These are phyloP conservation scores for Magnusiomyces tetraspermus DNA, from an alignment of 1,139 yeast species.

Conservation along the genomic window DNA sequence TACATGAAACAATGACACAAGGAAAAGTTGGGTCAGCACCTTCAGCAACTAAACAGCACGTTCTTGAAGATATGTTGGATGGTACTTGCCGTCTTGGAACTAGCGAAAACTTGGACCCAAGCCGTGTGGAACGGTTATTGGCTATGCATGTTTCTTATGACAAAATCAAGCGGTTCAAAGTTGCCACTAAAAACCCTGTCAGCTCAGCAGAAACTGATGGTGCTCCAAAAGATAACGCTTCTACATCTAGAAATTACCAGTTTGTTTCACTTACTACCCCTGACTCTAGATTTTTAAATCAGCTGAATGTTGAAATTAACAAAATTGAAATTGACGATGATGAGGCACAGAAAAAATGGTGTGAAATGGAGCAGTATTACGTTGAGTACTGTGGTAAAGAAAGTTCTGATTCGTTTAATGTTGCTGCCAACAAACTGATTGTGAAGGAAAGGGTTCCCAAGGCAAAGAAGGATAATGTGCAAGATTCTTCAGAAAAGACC, in stretches of 20 bases:
- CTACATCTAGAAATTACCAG: not conserved
- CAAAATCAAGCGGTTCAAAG: not conserved
- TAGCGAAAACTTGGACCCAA: not conserved
- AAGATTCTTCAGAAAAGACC: not conserved
- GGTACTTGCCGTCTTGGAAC: not conserved
- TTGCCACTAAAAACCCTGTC: not conserved
- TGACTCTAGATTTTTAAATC: not conserved
- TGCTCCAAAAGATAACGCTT: too few relatives aligned
- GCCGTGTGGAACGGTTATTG: not conserved
- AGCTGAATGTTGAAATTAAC: not conserved
- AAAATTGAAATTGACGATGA: not conserved
- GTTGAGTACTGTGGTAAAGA: not conserved
- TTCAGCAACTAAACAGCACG: not conserved
- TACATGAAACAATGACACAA: not conserved
- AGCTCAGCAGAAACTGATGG: too few relatives aligned
- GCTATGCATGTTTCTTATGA: not conserved
- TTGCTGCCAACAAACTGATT: not conserved
- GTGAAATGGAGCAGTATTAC: not conserved
- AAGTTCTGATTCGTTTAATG: not conserved
- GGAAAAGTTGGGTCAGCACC: not conserved
- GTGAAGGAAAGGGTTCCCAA: not conserved
- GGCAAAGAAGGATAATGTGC: not conserved
- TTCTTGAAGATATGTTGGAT: not conserved
- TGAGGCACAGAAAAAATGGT: not conserved
- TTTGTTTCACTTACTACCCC: not conserved